These are phyloP conservation scores for Meredithiella fracta DNA, from an alignment of 2,329 filamentous ascomycete species.

Conservation along the genomic window DNA sequence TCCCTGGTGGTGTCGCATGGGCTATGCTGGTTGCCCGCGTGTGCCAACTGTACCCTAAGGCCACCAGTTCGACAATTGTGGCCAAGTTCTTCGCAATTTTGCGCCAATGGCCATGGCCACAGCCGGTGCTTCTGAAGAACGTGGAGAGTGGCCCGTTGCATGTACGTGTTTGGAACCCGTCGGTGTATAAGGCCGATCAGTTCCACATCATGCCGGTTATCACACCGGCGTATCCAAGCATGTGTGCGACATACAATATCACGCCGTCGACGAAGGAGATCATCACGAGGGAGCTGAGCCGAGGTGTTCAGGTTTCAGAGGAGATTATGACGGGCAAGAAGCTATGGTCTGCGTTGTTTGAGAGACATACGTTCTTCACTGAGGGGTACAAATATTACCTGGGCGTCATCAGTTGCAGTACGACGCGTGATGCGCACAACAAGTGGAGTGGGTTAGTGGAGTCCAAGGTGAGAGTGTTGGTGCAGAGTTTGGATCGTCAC, in stretches of 20 bases:
- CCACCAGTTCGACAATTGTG: constrained; percentile 73
- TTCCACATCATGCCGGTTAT: constrained; percentile 96
- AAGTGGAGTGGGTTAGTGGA: constrained; percentile 86
- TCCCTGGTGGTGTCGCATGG: constrained; percentile 93
- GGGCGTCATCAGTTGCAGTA: constrained; percentile 68
- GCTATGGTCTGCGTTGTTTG: constrained; percentile 76
- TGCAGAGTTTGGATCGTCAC: constrained; percentile 68
- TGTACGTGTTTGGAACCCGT: constrained; percentile 87
- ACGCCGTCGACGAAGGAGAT: constrained; percentile 71
- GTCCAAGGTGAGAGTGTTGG: constrained; percentile 77
- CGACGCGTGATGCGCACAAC: constrained; percentile 67
- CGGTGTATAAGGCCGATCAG: constrained; percentile 66
- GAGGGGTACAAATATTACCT: constrained; percentile 90
- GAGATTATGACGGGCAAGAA: constrained; percentile 62
- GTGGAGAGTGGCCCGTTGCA: constrained; percentile 70
- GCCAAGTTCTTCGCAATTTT: constrained; percentile 91
- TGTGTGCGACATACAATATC: constrained; percentile 95
- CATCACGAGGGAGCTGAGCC: constrained; percentile 66
- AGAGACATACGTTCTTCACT: constrained; percentile 86
- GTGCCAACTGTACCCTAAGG: constrained; percentile 89
- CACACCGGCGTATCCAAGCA: constrained; percentile 90
- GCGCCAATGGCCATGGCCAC: constrained; percentile 81
- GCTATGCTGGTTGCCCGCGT: constrained; percentile 93
- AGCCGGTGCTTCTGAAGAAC: constrained; percentile 76
- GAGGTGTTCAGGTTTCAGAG: constrained; percentile 60